These are phyloP conservation scores for Iberis pinnata DNA, from an alignment of 345 rosid species.

Conservation along the genomic window DNA sequence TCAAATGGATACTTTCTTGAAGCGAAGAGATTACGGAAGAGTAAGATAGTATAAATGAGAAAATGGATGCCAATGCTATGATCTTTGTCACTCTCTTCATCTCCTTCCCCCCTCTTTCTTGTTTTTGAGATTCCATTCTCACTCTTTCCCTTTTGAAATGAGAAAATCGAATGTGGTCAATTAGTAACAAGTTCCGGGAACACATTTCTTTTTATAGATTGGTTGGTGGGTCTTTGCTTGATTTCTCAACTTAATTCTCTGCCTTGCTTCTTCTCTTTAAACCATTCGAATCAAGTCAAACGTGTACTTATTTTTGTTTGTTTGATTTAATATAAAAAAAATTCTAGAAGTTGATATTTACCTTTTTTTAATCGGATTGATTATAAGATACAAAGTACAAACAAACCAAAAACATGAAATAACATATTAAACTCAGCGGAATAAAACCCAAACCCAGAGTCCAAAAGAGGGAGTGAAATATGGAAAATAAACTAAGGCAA, in stretches of 20 bases:
- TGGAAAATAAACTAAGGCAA: no score
- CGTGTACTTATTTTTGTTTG: no score
- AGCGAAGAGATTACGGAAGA: slow-evolving; percentile 25
- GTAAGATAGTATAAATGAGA: slow-evolving; percentile 35
- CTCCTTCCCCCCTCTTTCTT: slow-evolving; percentile 15
- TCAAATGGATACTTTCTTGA: slow-evolving; percentile 25
- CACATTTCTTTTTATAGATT: slow-evolving; percentile 11
- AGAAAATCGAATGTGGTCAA: background rate
- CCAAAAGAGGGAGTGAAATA: no score
- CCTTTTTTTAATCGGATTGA: no score
- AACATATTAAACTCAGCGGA: no score
- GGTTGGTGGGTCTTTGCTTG: background rate
- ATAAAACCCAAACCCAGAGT: no score
- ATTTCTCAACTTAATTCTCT: background rate
- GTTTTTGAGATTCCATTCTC: slow-evolving; percentile 14
- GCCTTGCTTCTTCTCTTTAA: no score
- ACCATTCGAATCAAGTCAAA: no score
- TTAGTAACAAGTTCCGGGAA: background rate
- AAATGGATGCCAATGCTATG: slow-evolving; percentile 32
- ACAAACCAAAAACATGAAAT: no score
- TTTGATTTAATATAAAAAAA: no score
- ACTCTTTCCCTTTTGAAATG: background rate
- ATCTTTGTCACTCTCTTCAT: slow-evolving; percentile 32
- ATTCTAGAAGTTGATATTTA: no score
- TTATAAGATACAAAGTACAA: no score